These are phyloP conservation scores for Yamadazyma siamensis DNA, from an alignment of 1,139 yeast genomes.

Conservation along the genomic window DNA sequence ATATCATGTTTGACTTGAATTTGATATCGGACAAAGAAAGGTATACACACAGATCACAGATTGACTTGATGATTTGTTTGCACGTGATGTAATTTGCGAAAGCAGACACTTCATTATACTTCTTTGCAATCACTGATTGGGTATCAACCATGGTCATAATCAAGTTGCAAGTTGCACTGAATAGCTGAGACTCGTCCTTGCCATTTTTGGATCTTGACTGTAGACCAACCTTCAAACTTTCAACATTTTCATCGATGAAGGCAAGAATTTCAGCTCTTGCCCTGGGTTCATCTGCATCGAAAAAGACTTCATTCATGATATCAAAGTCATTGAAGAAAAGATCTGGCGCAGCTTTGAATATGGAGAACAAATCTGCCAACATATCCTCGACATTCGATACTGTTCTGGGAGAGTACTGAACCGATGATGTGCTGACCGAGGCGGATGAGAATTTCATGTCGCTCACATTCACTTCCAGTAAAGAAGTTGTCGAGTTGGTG, in stretches of 20 bases:
- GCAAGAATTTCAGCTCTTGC: conserved; percentile 14
- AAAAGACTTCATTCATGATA: conserved; percentile 20
- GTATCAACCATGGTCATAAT: conserved; percentile 29
- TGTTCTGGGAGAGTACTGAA: conserved; percentile 2
- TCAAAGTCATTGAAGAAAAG: conserved; percentile 30
- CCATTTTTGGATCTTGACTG: conserved; percentile 17
- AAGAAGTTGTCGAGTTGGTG: conserved; percentile 1
- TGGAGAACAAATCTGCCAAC: conserved; percentile 33
- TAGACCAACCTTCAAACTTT: conserved; percentile 35
- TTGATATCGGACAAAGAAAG: conserved; percentile 34
- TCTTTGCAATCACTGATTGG: conserved; percentile 16
- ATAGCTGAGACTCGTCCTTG: conserved; percentile 20
- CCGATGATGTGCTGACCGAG: conserved; percentile 5
- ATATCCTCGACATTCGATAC: conserved; percentile 25
- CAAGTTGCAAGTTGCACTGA: conserved; percentile 36
- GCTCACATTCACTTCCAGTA: conserved; percentile 7
- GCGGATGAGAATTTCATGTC: conserved; percentile 10
- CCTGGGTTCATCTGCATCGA: conserved; percentile 12
- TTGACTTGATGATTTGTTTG: conserved; percentile 30
- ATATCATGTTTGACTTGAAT: conserved; percentile 36
- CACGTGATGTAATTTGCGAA: conserved; percentile 30
- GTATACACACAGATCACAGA: conserved; percentile 37
- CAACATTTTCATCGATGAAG: conserved; percentile 25
- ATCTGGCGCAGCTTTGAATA: conserved; percentile 34
- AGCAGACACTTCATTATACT: conserved; percentile 18